Evolutionary conservation across 306 rosid genomes (phyloP).

Genomic region (Glycine soja): DNA sequence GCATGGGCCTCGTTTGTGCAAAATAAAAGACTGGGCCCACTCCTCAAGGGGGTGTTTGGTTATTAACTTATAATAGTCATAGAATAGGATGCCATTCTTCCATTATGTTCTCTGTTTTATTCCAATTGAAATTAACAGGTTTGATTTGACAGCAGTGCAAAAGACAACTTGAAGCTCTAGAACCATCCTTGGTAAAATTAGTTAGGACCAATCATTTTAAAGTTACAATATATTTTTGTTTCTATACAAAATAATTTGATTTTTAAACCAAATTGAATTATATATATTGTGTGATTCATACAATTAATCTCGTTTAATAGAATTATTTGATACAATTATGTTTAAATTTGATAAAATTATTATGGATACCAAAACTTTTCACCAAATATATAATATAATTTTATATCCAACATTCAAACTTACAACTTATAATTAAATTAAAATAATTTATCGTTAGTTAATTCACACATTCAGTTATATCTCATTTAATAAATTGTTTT

Average conservation of each 20-base stretch:
- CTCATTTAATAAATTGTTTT: too few relatives aligned
- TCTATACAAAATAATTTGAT: not conserved
- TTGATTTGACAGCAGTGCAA: not conserved
- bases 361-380: too few relatives aligned
- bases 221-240: not conserved
- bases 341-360: too few relatives aligned
- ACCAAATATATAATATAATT: too few relatives aligned
- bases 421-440: too few relatives aligned
- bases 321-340: too few relatives aligned
- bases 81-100: not conserved
- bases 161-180: not conserved
- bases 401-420: too few relatives aligned
- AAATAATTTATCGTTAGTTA: too few relatives aligned
- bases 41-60: not conserved
- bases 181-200: not conserved
- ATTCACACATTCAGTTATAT: too few relatives aligned
- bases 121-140: not conserved
- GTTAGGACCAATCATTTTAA: not conserved
- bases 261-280: too few relatives aligned
- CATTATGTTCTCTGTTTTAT: not conserved
- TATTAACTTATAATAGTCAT: not conserved
- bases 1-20: slow-evolving; percentile 7
- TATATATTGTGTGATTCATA: too few relatives aligned
- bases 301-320: too few relatives aligned
- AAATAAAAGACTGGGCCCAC: slow-evolving; percentile 1